Conservation (phyloP, 768 basidiomycete species). For the Sutorius australiensis region DNA sequence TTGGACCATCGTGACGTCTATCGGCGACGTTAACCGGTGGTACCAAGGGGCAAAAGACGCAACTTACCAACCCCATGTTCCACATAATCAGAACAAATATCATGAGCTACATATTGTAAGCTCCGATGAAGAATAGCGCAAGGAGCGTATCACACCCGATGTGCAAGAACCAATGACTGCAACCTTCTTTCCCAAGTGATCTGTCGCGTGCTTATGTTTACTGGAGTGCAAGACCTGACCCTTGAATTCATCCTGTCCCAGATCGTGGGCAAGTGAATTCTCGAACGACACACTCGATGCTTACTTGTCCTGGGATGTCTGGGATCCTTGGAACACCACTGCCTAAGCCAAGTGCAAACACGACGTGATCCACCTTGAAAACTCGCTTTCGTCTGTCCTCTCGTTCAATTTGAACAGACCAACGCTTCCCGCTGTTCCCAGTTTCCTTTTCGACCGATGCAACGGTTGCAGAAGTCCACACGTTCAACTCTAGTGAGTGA, state of each 20-base stretch:
- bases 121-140: neutral
- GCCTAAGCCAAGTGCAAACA: slow-evolving; percentile 47
- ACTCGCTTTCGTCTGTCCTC: slow-evolving; percentile 33
- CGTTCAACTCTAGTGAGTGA: slow-evolving; percentile 54
- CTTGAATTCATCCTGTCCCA: slow-evolving; percentile 50
- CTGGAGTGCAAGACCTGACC: slow-evolving; percentile 61
- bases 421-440: slow-evolving; percentile 35
- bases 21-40: neutral
- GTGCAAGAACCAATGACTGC: slow-evolving; percentile 66
- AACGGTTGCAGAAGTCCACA: slow-evolving; percentile 52
- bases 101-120: slow-evolving; percentile 37
- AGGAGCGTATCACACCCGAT: slow-evolving; percentile 40
- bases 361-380: slow-evolving; percentile 47
- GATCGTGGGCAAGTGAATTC: neutral
- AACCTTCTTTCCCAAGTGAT: slow-evolving; percentile 66
- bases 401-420: slow-evolving; percentile 41
- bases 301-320: slow-evolving; percentile 41
- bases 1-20: slow-evolving; percentile 49
- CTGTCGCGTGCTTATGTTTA: slow-evolving; percentile 49
- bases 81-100: slow-evolving; percentile 46
- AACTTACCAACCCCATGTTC: slow-evolving; percentile 43
- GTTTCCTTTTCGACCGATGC: slow-evolving; percentile 24
- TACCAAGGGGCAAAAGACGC: neutral
- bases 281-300: neutral
- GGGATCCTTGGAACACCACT: slow-evolving; percentile 45